Base-by-base conservation (phyloP, 1,284 basidiomycete species). In the Vanrija humicola region DNA sequence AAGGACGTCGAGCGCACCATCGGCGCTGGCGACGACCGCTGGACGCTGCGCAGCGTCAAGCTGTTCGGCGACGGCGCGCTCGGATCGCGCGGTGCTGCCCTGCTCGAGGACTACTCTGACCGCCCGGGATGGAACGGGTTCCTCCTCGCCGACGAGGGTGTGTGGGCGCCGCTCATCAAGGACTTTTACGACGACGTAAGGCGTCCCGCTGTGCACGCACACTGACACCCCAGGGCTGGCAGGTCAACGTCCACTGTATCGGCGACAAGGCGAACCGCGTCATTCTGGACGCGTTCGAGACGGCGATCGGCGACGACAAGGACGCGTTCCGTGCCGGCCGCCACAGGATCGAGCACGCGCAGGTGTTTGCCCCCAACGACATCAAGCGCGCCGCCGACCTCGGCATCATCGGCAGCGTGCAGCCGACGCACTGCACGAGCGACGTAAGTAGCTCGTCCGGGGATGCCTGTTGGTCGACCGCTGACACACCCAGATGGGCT, bases 61-160 rank as follows among this genome's bases (percentile, higher is more conserved):
- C 80, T 96, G 2, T 88, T 90, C 67, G 82, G 84, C 9, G 53
- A 68, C 84, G 88, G 89, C 44, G 92, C 94, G 1, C 81, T 97
- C 2, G 92, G 93, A 0, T 90, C 88, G 1, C 90, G 89, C 82
- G 93, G 93, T 4, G 90, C 93, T 0, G 92, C 93, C 0, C 81
- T 97, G 56, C 79, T 90, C 16, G 82, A 87, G 42, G 89, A 90
- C 14, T 97, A 96, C 69, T 81, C 84, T 0, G 92, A 95, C 74
- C 83, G 86, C 29, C 84, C 87, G 0, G 80, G 82, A 1, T 84
- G 83, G 21, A 79, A 70, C 23, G 92, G 91, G 0, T 80, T 90
- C 55, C 81, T 94, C 79, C 81, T 84, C 38, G 80, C 78, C 46
- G 77, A 80, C 6, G 81, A 83, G 15, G 79, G 82, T 26, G 76